Conservation (phyloP, 106 monocot species). For the Dactylorhiza incarnata region DNA sequence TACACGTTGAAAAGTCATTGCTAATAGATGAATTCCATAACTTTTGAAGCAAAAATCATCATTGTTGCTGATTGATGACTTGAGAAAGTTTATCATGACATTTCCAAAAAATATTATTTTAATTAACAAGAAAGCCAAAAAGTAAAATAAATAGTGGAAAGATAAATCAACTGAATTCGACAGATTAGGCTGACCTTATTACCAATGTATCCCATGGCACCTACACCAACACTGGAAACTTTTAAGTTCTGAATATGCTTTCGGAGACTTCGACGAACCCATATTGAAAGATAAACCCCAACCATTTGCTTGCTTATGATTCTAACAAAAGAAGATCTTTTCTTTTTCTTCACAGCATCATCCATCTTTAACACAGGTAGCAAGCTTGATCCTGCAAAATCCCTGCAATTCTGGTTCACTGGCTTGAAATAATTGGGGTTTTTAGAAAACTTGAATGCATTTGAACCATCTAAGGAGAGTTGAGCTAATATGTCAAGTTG, state of each 20-base stretch:
- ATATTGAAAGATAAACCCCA: conserved; percentile 61
- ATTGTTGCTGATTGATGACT: neutral
- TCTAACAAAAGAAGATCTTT: conserved; percentile 42
- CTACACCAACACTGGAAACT: conserved; percentile 60
- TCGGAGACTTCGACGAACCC: conserved; percentile 53
- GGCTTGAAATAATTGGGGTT: conserved; percentile 42
- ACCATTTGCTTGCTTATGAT: conserved; percentile 88
- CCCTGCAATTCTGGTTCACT: conserved; percentile 15
- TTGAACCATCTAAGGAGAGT: conserved; percentile 17
- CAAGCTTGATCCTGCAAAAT: conserved; percentile 5
- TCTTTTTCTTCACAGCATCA: conserved; percentile 29
- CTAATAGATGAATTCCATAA: neutral
- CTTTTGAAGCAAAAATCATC: neutral
- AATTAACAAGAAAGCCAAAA: neutral
- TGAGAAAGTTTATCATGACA: neutral
- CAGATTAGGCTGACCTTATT: conserved; percentile 44
- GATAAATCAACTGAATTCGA: conserved; percentile 4
- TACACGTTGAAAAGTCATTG: neutral
- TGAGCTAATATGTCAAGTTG: conserved; percentile 30
- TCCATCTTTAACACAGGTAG: conserved; percentile 21
- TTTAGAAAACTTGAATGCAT: conserved; percentile 26
- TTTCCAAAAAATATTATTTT: neutral
- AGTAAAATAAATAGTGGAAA: neutral
- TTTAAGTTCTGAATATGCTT: conserved; percentile 67
- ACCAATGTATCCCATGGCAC: conserved; percentile 66